Evolutionary conservation across 495 filamentous ascomycete species (phyloP), one percentile per base, ranked within the genome.

Genomic region (Neurospora sp.): DNA sequence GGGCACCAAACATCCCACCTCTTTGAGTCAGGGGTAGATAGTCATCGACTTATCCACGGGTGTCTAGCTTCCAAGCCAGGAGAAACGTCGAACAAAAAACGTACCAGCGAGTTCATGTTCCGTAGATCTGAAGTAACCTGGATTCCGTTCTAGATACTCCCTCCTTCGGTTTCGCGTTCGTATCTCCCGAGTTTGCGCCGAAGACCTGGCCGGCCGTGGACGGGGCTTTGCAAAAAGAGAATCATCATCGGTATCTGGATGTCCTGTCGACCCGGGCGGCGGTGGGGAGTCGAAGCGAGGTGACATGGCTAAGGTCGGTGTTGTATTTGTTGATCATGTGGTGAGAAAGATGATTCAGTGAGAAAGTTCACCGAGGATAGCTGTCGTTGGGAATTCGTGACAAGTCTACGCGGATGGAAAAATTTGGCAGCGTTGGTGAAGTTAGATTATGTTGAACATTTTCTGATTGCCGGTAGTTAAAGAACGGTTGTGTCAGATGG

Each of bases 71-170:
- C 42, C 42, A 45, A 45, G 42, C 1, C 8, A 9, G n/a, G 42
- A 38, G 41, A 42, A n/a, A 53, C 35, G 40, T 8, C 42, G n/a
- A 35, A 35, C 37, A 20, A 37, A 41, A 18, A 59, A 65, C 78
- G 27, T 71, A 83, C 83, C 82, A 10, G 84, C 79, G 2, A 85
- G 77, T 74, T 86, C 85, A 68, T 86, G 84, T 27, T 86, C 84
- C 1, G 75, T 47, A 0, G 76, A 81, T 35, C 74, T 39, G 44
- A 84, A 84, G 69, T 86, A 86, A 37, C 61, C 73, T 14, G 79
- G 80, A 73, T 85, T 78, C 8, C 79, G 77, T 9, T 80, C 75
- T 4, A 86, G 76, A 41, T 84, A 86, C 72, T 83, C 83, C 40
- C 82, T 77, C 14, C 85, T 75, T 9, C 85, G 78, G 73, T 86